Percentiles rank a stretch among this genome's conserved stretches.
Evolutionary conservation across 1,284 basidiomycete genomes (phyloP).

Genomic region (Leccinum pachyderme): DNA sequence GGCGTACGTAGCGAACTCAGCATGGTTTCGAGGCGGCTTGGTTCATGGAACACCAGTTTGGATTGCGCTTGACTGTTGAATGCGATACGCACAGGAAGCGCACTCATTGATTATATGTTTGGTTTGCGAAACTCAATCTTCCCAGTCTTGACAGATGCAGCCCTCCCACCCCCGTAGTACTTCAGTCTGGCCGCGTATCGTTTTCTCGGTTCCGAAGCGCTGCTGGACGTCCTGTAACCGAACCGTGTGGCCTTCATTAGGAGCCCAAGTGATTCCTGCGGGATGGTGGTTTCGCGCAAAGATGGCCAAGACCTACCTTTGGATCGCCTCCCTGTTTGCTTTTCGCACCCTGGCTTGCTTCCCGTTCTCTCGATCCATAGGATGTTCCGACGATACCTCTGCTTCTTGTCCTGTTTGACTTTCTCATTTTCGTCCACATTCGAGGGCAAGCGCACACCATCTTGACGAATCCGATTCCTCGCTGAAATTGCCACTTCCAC

Average conservation of each 20-base stretch:
- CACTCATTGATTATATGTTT: slow-evolving; percentile 7
- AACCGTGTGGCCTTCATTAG: slow-evolving; percentile 5
- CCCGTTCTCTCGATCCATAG: slow-evolving; percentile 6
- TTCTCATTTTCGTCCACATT: slow-evolving; percentile 14
- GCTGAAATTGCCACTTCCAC: slow-evolving; percentile 23
- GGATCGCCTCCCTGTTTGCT: slow-evolving; percentile 11
- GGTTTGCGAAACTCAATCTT: slow-evolving; percentile 14
- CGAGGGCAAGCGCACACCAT: slow-evolving; percentile 4
- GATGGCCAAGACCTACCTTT: slow-evolving; percentile 30
- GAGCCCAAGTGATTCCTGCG: slow-evolving; percentile 3
- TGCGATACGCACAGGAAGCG: slow-evolving; percentile 34
- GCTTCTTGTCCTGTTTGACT: slow-evolving; percentile 2
- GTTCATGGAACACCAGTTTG: slow-evolving; percentile 22
- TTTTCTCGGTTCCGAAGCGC: slow-evolving; percentile 19
- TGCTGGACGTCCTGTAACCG: slow-evolving; percentile 18
- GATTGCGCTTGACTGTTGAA: slow-evolving; percentile 23
- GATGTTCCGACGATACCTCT: slow-evolving; percentile 4
- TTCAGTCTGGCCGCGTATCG: slow-evolving; percentile 18
- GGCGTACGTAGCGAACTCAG: slow-evolving; percentile 24
- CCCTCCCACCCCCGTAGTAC: slow-evolving; percentile 26
- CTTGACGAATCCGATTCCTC: slow-evolving; percentile 7
- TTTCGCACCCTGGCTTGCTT: slow-evolving; percentile 22
- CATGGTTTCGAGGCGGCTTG: slow-evolving; percentile 37
- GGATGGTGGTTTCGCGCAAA: slow-evolving; percentile 1
- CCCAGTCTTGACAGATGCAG: slow-evolving; percentile 18